Conservation (phyloP, 257 asterid species). For the Scutellaria barbata region DNA sequence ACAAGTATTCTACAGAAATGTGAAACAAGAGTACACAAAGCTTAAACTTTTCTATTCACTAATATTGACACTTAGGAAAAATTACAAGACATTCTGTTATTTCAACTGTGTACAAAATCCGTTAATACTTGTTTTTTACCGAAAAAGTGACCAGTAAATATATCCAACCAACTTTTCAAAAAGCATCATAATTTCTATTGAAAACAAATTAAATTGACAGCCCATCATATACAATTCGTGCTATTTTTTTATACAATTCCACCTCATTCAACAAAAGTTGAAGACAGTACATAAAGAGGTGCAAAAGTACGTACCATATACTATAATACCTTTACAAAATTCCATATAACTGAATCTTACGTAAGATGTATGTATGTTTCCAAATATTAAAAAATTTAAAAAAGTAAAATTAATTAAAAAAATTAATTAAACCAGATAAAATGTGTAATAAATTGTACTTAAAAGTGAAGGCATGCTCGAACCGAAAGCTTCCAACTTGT, state of each 20-base stretch:
- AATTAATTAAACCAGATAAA: no score
- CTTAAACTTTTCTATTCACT: no score
- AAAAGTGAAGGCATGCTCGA: constrained; percentile 21
- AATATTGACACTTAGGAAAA: no score
- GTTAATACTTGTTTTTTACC: no score
- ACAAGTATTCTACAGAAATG: no score
- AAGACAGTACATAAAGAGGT: constrained; percentile 34
- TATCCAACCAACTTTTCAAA: neutral
- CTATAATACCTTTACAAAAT: neutral
- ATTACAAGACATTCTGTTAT: no score
- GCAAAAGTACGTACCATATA: constrained; percentile 33
- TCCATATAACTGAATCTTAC: neutral
- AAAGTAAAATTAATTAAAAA: no score
- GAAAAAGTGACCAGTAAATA: no score
- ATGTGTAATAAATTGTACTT: neutral
- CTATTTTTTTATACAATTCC: constrained; percentile 8
- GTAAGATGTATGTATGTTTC: neutral
- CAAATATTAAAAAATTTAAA: no score
- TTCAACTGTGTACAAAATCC: no score
- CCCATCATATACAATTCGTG: neutral
- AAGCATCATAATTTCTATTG: neutral
- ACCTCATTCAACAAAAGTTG: constrained; percentile 7
- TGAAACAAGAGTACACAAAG: no score
- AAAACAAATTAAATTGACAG: constrained; percentile 8
- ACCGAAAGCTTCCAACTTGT: constrained; percentile 38